Base-by-base conservation (phyloP, 163 green algal species). In the Chloroidium sp. region DNA sequence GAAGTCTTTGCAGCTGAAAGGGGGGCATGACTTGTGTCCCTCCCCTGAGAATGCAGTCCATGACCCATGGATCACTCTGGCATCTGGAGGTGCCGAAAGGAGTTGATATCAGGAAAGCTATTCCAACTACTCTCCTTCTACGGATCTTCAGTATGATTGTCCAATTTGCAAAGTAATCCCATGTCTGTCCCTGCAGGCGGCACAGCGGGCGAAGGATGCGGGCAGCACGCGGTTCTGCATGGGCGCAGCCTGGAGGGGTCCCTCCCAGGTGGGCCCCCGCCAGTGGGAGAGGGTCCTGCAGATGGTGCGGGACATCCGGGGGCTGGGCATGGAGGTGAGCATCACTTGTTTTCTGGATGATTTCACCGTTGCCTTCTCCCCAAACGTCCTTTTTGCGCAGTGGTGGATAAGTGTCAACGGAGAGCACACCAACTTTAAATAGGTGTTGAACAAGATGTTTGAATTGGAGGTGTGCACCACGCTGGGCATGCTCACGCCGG, bases 171-270 rank as follows among this genome's bases (percentile, higher is more conserved):
- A 72, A 10, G 6, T 72, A 10, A 72, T 10, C 6, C 10, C 6
- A 72, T 72, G 69, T 6, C 12, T 76, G 10, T 57, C 14, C 6
- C 4, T 86, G 78, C 84, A 95, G 90, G 94, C 94, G 2, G 94
- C 94, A 0, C 61, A 96, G 78, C 84, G 94, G 2, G 96, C 96
- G 59, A 94, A 94, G 75, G 95, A 94, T 36, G 84, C 94, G 1
- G 96, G 96, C 74, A 97, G 90, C 88, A 99, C 97, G 2, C 92
- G 97, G n/a, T 99, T 99, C 91, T 99, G 97, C 89, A 99, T 99
- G 97, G 97, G 97, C 6, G 96, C 97, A 2, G 97, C 97, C 2
- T 99, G 97, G 97, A 84, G 97, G 12, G 96, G 97, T 0, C 94
- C 95, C 12, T 94, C 87, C 61, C 94, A 97, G 86, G 93, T 97